phyloP scores from a whole-genome alignment of 163 green algal species.

The Prototheca cutis region DNA sequence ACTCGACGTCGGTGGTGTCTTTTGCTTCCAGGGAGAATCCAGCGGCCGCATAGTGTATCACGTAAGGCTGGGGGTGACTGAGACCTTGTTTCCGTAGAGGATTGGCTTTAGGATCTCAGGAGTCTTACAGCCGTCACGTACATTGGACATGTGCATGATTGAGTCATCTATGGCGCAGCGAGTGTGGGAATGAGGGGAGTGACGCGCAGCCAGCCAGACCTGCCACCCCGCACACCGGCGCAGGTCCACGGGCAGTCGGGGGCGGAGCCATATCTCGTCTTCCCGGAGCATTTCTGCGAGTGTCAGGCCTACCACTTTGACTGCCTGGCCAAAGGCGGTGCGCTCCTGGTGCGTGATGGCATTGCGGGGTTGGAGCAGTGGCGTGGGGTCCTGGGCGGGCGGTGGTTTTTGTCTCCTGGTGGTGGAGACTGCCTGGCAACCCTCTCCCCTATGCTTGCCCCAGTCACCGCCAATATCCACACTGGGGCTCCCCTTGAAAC shows the following conservation, averaged over 20 bases:
- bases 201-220: no score
- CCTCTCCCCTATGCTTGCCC: neutral
- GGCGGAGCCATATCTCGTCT: slow-evolving; percentile 53
- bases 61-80: slow-evolving; percentile 30
- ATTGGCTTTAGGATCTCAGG: neutral
- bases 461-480: no score
- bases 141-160: neutral
- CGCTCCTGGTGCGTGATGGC: slow-evolving; percentile 41
- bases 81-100: neutral
- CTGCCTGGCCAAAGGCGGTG: slow-evolving; percentile 50
- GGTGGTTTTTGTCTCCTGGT: neutral
- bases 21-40: slow-evolving; percentile 42
- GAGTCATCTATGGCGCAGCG: neutral
- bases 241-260: slow-evolving; percentile 38
- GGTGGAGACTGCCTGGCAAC: neutral
- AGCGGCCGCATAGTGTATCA: slow-evolving; percentile 55
- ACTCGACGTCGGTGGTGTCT: slow-evolving; percentile 55
- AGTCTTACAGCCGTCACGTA: neutral
- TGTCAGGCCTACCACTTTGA: slow-evolving; percentile 76
- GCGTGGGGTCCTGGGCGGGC: neutral
- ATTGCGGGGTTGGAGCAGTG: neutral
- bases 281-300: slow-evolving; percentile 68
- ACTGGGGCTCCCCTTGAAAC: no score
- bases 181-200: no score
- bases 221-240: no score